Evolutionary conservation across 345 rosid genomes (phyloP).

Genomic region (Triadica sebifera): DNA sequence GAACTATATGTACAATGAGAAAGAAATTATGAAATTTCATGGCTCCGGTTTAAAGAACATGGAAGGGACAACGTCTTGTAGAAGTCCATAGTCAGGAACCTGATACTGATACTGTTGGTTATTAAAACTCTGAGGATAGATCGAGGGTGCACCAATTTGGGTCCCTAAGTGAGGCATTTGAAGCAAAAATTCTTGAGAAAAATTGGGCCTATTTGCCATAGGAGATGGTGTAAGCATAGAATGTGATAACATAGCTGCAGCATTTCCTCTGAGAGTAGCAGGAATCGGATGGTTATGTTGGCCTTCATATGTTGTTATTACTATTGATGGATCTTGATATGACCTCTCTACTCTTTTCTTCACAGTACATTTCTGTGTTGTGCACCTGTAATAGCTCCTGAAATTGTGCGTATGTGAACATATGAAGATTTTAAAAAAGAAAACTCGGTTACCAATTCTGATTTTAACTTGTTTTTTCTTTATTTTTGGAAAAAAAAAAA

Average conservation of each 20-base stretch:
- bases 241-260: conserved; percentile 32
- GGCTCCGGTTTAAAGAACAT: conserved; percentile 40
- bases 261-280: conserved; percentile 25
- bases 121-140: conserved; percentile 32
- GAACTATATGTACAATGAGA: conserved; percentile 3
- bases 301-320: conserved; percentile 36
- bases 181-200: conserved; percentile 38
- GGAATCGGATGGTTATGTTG: conserved; percentile 35
- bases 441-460: neutral
- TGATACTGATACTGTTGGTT: conserved; percentile 24
- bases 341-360: conserved; percentile 37
- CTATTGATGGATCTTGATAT: conserved; percentile 28
- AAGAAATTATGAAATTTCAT: neutral
- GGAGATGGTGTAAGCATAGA: conserved; percentile 32
- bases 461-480: neutral
- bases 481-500: neutral
- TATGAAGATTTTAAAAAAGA: neutral
- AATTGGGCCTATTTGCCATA: conserved; percentile 29
- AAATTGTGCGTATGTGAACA: neutral
- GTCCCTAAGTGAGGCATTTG: conserved; percentile 24
- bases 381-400: conserved; percentile 40
- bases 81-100: conserved; percentile 63
- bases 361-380: conserved; percentile 35
- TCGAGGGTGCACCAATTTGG: conserved; percentile 25
- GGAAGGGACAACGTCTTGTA: conserved; percentile 79